Conservation (phyloP, 139 green algal species). For the Mychonastes homosphaera region DNA sequence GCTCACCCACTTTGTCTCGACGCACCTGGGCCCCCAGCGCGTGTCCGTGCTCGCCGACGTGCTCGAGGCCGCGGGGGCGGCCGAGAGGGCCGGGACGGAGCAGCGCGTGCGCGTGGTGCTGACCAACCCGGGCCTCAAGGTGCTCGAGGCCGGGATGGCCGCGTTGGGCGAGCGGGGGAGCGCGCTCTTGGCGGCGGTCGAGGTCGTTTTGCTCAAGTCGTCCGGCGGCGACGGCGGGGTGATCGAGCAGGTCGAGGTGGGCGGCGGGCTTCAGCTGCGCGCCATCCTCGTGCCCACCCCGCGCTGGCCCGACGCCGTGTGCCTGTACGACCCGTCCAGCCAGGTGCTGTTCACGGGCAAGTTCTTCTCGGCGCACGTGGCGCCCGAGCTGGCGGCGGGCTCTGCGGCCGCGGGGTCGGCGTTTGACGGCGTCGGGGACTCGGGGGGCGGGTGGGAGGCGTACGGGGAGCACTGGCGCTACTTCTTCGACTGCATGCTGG, state of each 20-base stretch:
- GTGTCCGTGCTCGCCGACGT: conserved; percentile 56
- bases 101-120: conserved; percentile 50
- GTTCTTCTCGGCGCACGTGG: conserved; percentile 71
- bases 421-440: neutral
- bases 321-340: conserved; percentile 22
- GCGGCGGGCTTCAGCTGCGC: conserved; percentile 5
- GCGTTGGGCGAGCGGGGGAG: neutral
- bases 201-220: neutral
- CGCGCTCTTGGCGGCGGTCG: neutral
- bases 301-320: conserved; percentile 82
- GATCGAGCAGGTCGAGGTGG: conserved; percentile 6
- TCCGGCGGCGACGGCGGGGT: neutral
- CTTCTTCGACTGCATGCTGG: conserved; percentile 95
- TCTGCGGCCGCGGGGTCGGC: neutral
- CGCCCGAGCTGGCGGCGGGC: conserved; percentile 22
- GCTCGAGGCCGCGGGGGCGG: conserved; percentile 28
- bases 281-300: conserved; percentile 55
- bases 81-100: neutral
- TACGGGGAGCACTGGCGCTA: conserved; percentile 74
- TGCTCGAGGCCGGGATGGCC: conserved; percentile 13
- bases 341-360: conserved; percentile 38
- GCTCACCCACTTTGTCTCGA: conserved; percentile 68
- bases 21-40: conserved; percentile 73
- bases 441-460: conserved; percentile 53
- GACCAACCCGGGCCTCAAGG: conserved; percentile 55